Conservation (phyloP, 805 yeast genomes). For the Saccharomyces mikatae region DNA sequence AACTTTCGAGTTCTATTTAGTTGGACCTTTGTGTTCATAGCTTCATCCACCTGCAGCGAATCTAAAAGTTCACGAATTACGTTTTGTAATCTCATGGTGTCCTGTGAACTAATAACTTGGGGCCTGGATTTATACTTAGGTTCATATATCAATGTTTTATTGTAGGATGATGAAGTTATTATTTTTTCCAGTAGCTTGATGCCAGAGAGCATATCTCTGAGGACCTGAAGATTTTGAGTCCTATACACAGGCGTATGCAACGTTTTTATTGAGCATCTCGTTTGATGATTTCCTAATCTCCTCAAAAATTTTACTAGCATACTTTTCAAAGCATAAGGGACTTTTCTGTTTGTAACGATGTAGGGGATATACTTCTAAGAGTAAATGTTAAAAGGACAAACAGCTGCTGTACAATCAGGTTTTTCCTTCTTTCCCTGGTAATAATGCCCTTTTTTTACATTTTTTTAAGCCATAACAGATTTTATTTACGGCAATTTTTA, state of each 20-base stretch:
- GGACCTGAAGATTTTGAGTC: conserved; percentile 6
- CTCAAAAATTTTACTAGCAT: background rate
- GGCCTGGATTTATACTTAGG: conserved; percentile 20
- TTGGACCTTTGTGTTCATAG: conserved; percentile 1
- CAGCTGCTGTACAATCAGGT: background rate
- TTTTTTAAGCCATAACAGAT: background rate
- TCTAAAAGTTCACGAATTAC: conserved; percentile 17
- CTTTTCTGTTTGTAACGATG: background rate
- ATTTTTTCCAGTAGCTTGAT: conserved; percentile 16
- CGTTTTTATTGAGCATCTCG: conserved; percentile 19
- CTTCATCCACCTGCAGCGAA: conserved; percentile 16
- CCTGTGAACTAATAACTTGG: conserved; percentile 16
- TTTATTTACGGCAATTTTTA: background rate
- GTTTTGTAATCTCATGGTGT: conserved; percentile 12
- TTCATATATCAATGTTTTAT: conserved; percentile 17
- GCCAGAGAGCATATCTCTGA: conserved; percentile 11
- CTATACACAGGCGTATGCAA: conserved; percentile 22
- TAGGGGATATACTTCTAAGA: background rate
- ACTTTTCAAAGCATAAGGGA: background rate
- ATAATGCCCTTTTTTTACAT: background rate
- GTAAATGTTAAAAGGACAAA: background rate
- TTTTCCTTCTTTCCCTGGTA: background rate
- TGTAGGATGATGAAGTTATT: conserved; percentile 15
- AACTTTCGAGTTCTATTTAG: conserved; percentile 11
- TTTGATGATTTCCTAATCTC: background rate